Evolutionary conservation across 441 rosid genomes (phyloP).

Genomic region (Syzygium syzygioides): DNA sequence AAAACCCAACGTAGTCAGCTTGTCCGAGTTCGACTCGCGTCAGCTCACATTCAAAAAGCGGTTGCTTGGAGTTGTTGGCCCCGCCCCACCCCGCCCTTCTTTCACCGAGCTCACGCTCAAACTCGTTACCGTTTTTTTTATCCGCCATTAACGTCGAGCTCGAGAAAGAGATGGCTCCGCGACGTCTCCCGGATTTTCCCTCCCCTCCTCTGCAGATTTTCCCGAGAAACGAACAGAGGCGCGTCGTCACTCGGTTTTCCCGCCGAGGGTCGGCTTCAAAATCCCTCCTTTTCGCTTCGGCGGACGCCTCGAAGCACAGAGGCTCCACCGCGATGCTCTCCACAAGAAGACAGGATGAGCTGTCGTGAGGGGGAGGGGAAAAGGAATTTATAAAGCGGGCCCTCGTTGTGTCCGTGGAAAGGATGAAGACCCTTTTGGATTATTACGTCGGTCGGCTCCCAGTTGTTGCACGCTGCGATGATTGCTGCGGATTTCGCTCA

Average conservation of each 20-base stretch:
- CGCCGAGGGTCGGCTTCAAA: not conserved
- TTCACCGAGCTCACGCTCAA: not conserved
- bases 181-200: not conserved
- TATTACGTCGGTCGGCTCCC: not conserved
- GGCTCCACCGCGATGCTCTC: not conserved
- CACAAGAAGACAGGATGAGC: not conserved
- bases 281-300: not conserved
- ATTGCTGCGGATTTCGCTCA: not conserved
- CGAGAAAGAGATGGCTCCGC: not conserved
- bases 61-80: not conserved
- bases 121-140: not conserved
- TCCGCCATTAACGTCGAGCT: not conserved
- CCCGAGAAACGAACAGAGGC: not conserved
- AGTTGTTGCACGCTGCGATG: not conserved
- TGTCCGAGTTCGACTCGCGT: not conserved
- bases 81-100: not conserved
- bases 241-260: not conserved
- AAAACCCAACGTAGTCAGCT: not conserved
- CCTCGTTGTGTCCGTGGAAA: not conserved
- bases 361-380: not conserved
- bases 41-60: not conserved
- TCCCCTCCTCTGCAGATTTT: not conserved
- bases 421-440: not conserved
- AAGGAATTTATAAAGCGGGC: not conserved
- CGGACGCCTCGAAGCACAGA: not conserved